phyloP scores from a whole-genome alignment of 73 alveolate species.

The Effrenium voratum region DNA sequence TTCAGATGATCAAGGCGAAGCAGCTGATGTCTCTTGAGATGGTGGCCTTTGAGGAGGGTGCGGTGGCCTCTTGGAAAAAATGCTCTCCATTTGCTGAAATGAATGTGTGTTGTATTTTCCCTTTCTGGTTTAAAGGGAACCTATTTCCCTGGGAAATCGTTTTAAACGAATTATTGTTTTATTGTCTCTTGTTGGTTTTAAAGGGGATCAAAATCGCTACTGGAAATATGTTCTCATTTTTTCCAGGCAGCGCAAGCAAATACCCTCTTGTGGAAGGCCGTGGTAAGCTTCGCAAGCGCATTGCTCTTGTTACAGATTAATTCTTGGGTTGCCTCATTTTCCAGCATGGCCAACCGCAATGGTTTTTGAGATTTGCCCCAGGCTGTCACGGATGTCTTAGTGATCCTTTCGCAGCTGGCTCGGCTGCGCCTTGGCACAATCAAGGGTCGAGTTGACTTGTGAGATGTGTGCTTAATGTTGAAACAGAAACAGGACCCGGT shows the following conservation, averaged over 20 bases:
- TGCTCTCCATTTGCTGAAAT: background rate
- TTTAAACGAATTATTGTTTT: no score
- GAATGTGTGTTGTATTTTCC: background rate
- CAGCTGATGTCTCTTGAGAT: background rate
- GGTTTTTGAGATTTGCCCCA: background rate
- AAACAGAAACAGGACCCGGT: no score
- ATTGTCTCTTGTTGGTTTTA: no score
- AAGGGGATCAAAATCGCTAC: no score
- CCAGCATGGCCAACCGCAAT: background rate
- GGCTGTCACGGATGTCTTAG: constrained; percentile 39
- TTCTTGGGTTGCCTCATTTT: no score
- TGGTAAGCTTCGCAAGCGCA: no score
- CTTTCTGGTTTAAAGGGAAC: background rate
- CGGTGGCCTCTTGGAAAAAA: background rate
- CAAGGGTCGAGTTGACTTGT: no score
- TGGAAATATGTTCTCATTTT: no score
- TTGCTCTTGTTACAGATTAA: background rate
- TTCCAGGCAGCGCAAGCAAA: no score
- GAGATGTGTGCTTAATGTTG: no score
- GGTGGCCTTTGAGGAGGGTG: constrained; percentile 32
- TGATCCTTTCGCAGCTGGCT: constrained; percentile 75
- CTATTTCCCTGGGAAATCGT: no score
- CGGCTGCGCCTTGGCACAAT: constrained; percentile 51
- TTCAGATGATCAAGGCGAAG: constrained; percentile 21
- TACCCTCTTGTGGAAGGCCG: no score